Base-by-base conservation (phyloP, 257 asterid genomes). In the Solanum bulbocastanum region DNA sequence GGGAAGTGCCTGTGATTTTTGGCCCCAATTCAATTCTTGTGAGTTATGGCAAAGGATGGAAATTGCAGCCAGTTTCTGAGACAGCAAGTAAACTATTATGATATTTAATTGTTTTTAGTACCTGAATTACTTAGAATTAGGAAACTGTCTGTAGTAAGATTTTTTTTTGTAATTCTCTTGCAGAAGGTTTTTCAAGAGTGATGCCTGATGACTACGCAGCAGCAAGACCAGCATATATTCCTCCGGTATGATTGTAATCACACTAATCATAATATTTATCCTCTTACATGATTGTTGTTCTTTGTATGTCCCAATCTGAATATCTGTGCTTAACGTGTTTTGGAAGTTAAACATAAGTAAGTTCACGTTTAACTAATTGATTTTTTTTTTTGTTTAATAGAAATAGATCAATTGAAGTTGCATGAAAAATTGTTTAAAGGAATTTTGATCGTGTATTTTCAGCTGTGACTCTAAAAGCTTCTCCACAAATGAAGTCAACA, bases 11-110 rank as follows among this genome's bases (percentile, higher is more conserved):
- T 76, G 93, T 96, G 56, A 92, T 92, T 91, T 96, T 96, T 90
- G 98, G 98, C 83, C 98, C 95, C 30, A 92, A 65, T 87, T 93
- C 98, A 12, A 83, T 91, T 90, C 98, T 96, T 33, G 95, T 94
- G 18, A 92, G 90, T 88, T 96, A 94, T 40, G 98, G 98, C 16
- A 81, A 92, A 14, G 96, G 87, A 74, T 95, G 98, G 99, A 94
- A 91, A 78, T 89, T 96, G 94, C 98, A 93, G 87, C 93, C 98
- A 20, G 96, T 88, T 83, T 66, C 73, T 87, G 90, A 91, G 87
- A 65, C 89, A 16, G 37, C 88, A 16, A 95, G 98, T 94, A 84
- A 46, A 33, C 44, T 30, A 56, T 49, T 66, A 46, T 74, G 46
- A 86, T 30, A 16, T 39, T 86, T 44, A 71, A 22, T 52, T 20